These are phyloP conservation scores for Diaporthe australafricana DNA, from an alignment of 2,329 filamentous ascomycete genomes.

Conservation along the genomic window DNA sequence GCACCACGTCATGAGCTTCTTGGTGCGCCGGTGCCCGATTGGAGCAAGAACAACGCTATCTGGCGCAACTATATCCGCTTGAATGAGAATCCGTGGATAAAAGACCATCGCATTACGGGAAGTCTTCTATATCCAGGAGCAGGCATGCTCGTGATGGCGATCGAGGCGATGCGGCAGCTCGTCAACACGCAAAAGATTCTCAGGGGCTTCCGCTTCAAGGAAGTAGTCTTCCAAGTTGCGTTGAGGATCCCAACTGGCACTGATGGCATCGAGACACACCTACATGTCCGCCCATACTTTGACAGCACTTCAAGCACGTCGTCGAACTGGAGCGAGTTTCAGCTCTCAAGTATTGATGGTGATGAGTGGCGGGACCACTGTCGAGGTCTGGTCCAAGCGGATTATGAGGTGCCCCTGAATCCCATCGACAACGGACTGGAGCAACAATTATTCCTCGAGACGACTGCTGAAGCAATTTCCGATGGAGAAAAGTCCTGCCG, in stretches of 20 bases:
- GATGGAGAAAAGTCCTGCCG: neutral
- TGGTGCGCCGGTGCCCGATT: neutral
- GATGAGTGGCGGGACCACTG: slow-evolving; percentile 42
- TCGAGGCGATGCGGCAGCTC: slow-evolving; percentile 43
- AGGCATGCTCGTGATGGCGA: slow-evolving; percentile 42
- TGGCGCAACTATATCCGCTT: neutral
- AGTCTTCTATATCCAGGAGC: neutral
- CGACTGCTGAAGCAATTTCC: neutral
- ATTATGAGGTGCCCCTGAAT: slow-evolving; percentile 8
- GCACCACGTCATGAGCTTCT: slow-evolving; percentile 44
- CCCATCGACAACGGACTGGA: slow-evolving; percentile 1
- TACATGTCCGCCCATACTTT: slow-evolving; percentile 38
- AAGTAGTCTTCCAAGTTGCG: slow-evolving; percentile 40
- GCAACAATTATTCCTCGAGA: neutral
- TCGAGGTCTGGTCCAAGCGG: slow-evolving; percentile 38
- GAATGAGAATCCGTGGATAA: neutral
- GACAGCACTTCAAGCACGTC: neutral
- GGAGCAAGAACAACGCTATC: neutral
- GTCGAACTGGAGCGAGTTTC: slow-evolving; percentile 42
- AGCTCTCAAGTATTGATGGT: slow-evolving; percentile 39
- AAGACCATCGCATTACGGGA: neutral
- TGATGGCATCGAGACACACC: slow-evolving; percentile 34
- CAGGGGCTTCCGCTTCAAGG: slow-evolving; percentile 30
- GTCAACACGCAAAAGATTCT: neutral
- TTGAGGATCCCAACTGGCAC: slow-evolving; percentile 38